phyloP scores from a whole-genome alignment of 495 filamentous ascomycete genomes.

The Cercophora newfieldiana region DNA sequence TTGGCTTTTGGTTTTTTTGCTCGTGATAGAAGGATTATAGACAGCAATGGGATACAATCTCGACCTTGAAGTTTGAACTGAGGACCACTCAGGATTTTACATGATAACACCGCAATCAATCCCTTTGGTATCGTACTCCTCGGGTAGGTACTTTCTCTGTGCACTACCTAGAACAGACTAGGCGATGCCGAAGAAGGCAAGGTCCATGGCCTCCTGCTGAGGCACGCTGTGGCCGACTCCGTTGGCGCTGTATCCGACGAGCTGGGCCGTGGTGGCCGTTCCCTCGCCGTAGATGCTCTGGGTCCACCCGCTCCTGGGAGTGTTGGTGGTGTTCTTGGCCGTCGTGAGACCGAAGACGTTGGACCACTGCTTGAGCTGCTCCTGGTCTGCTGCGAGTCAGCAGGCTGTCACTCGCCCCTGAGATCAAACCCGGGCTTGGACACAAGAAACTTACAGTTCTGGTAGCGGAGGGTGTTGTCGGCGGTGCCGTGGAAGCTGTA shows the following conservation, averaged over 20 bases:
- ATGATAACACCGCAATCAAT: too few species aligned
- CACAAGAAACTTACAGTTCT: conserved; percentile 34
- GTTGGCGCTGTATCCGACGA: conserved; percentile 48
- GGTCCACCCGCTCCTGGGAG: conserved; percentile 53
- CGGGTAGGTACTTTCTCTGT: too few species aligned
- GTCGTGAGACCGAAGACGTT: conserved; percentile 43
- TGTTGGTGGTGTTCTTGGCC: conserved; percentile 38
- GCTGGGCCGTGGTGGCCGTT: conserved; percentile 41
- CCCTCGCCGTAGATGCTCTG: conserved; percentile 55
- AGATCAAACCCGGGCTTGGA: too few species aligned
- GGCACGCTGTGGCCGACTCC: conserved; percentile 53
- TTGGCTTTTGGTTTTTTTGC: neutral
- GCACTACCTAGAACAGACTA: neutral
- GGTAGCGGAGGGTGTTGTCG: conserved; percentile 44
- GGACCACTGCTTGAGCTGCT: conserved; percentile 35
- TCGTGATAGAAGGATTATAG: neutral
- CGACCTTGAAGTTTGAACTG: too few species aligned
- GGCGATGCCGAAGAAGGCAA: conserved; percentile 49
- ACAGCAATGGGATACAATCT: neutral
- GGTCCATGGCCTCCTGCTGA: conserved; percentile 43
- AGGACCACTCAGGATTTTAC: too few species aligned
- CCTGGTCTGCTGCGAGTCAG: conserved; percentile 18
- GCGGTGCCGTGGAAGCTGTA: conserved; percentile 48
- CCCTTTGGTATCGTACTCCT: neutral
- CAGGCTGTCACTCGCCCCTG: too few species aligned